Base-by-base conservation (phyloP, 1,284 basidiomycete species). In the Fomitopsis pinicola region DNA sequence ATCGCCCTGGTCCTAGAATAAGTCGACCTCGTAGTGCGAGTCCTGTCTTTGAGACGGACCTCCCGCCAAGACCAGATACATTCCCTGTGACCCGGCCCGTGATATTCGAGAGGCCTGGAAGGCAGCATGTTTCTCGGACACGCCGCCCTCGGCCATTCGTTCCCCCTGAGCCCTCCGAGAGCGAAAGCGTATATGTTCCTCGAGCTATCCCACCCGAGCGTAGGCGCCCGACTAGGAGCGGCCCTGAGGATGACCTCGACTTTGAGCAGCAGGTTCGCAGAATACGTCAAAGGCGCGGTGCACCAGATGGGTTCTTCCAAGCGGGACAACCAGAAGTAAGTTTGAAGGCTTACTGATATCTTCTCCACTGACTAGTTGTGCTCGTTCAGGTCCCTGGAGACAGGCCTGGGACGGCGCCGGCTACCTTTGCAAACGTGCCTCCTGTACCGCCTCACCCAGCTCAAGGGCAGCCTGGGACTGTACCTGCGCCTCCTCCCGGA, bases 1-100 rank as follows among this genome's bases (percentile, higher is more conserved):
- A 85, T 66, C 80, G 80, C 45, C 85, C 83, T 17, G 74, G 69
- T 68, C 79, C 72, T 45, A 70, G 73, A 64, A 73, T 70, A 28
- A 64, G 73, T 3, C 72, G 82, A 42, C 80, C 78, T 30, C 76
- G 80, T 36, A 82, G 82, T 55, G 67, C 75, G 4, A 83, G 80
- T 59, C 82, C 78, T 0, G 70, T 73, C 1, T 70, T 73, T 30
- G 72, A 71, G 57, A 63, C 66, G 1, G 71, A 72, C 26, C 38
- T 73, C 7, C 70, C 73, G 5, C 62, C 63, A 12, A 67, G 76
- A 7, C 65, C 74, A 0, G 58, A 62, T 17, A 71, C 75, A 1
- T 68, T 72, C 14, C 73, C 76, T 6, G 30, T 66, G 14, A 54
- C 61, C 3, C 58, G 63, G 48, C 65, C 63, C 42, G 65, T 69